Evolutionary conservation across 441 rosid species (phyloP).

Genomic region (Populus trichocarpa): DNA sequence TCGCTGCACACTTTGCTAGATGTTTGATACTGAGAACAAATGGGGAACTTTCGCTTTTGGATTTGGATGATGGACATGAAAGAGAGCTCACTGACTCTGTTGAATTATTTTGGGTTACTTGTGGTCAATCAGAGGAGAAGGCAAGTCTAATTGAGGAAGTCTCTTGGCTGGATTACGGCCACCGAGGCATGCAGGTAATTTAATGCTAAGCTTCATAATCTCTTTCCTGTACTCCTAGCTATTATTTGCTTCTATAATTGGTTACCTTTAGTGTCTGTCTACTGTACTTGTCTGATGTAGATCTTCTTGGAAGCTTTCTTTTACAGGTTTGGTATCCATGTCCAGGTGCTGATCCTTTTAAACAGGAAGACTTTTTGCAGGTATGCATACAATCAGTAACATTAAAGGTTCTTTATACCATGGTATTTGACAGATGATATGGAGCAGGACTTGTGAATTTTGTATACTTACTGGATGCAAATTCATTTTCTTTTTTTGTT

Average conservation of each 20-base stretch:
- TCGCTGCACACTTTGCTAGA: slow-evolving; percentile 39
- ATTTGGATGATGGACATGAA: slow-evolving; percentile 97
- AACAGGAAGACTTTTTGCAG: slow-evolving; percentile 98
- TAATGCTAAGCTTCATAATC: slow-evolving; percentile 20
- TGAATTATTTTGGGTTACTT: slow-evolving; percentile 98
- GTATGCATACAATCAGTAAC: slow-evolving; percentile 35
- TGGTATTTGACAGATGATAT: slow-evolving; percentile 11
- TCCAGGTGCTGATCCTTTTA: slow-evolving; percentile 77
- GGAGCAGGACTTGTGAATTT: background rate
- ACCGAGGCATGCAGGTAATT: slow-evolving; percentile 98
- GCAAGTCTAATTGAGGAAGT: slow-evolving; percentile 91
- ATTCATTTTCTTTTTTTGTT: background rate
- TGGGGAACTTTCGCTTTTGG: slow-evolving; percentile 96
- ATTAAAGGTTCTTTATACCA: background rate
- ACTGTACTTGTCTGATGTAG: slow-evolving; percentile 35
- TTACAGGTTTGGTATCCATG: slow-evolving; percentile 99
- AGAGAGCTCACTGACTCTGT: slow-evolving; percentile 96
- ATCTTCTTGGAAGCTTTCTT: slow-evolving; percentile 44
- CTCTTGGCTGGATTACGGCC: slow-evolving; percentile 98
- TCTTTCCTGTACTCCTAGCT: background rate
- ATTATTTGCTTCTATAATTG: slow-evolving; percentile 1
- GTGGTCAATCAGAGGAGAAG: slow-evolving; percentile 92
- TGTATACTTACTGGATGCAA: background rate
- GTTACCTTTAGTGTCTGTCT: slow-evolving; percentile 7
- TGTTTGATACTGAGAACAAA: slow-evolving; percentile 90